phyloP scores from a whole-genome alignment of 129 eudicot genomes.

The Artemisia tridentata region DNA sequence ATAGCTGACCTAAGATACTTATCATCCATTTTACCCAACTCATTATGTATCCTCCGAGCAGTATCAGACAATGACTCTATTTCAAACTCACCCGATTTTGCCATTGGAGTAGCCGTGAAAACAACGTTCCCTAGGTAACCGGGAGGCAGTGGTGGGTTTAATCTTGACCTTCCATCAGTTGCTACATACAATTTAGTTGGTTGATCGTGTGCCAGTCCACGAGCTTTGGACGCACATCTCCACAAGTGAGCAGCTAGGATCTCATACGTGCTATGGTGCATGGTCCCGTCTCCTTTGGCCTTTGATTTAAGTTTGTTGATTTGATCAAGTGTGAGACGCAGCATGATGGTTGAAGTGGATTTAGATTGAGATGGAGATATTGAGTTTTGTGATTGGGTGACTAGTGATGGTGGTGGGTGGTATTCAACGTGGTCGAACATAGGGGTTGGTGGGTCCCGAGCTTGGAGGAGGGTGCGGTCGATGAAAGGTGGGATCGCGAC shows the following conservation, averaged over 20 bases:
- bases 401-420: conserved; percentile 47
- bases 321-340: conserved; percentile 45
- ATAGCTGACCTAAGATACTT: conserved; percentile 60
- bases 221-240: conserved; percentile 58
- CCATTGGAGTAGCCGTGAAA: conserved; percentile 45
- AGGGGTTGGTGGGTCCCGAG: conserved; percentile 53
- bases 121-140: conserved; percentile 66
- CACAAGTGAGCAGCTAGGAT: conserved; percentile 59
- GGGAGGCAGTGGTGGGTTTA: conserved; percentile 50
- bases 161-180: conserved; percentile 47
- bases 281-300: conserved; percentile 32
- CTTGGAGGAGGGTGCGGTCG: conserved; percentile 58
- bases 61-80: conserved; percentile 37
- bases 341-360: conserved; percentile 31
- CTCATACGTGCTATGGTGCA: conserved; percentile 42
- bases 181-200: conserved; percentile 48
- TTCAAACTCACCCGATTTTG: conserved; percentile 38
- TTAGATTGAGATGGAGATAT: conserved; percentile 7
- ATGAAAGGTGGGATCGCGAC: conserved; percentile 52
- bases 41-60: conserved; percentile 42
- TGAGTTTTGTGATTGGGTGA: neutral
- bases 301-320: conserved; percentile 41
- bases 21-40: conserved; percentile 43
- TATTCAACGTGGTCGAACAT: conserved; percentile 44
- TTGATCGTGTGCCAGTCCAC: conserved; percentile 45